phyloP scores from a whole-genome alignment of 2,329 filamentous ascomycete species.

The Ophiostoma perfectum region DNA sequence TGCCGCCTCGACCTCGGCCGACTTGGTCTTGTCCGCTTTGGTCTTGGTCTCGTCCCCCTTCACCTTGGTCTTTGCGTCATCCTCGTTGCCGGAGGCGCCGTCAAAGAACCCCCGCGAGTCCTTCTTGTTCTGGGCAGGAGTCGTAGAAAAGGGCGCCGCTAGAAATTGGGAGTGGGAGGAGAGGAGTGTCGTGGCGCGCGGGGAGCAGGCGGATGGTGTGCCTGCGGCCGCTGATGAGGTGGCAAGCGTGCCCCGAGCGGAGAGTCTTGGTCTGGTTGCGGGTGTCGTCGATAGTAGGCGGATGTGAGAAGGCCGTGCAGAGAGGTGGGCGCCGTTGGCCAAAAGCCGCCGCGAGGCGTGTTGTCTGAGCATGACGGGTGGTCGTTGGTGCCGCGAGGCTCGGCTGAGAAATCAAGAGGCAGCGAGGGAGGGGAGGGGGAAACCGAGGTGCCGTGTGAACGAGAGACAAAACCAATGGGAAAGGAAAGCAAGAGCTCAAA shows the following conservation, averaged over 20 bases:
- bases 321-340: slow-evolving; percentile 15
- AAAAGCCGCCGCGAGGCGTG: slow-evolving; percentile 25
- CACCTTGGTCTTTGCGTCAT: slow-evolving; percentile 23
- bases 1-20: slow-evolving; percentile 11
- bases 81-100: slow-evolving; percentile 12
- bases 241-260: neutral
- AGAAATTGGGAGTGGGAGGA: neutral
- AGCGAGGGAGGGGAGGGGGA: neutral
- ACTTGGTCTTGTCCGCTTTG: slow-evolving; percentile 17
- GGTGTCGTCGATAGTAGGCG: slow-evolving; percentile 18
- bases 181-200: slow-evolving; percentile 2
- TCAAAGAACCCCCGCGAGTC: slow-evolving; percentile 27
- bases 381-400: slow-evolving; percentile 12
- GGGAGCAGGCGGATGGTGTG: neutral
- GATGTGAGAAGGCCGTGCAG: slow-evolving; percentile 15
- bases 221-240: neutral
- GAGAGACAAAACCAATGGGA: neutral
- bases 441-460: neutral
- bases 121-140: slow-evolving; percentile 23
- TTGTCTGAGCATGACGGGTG: slow-evolving; percentile 27
- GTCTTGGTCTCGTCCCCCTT: slow-evolving; percentile 21
- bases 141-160: slow-evolving; percentile 22
- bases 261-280: slow-evolving; percentile 11
- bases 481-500: neutral
- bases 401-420: slow-evolving; percentile 17